A percentile compares a stretch with the other conserved stretches of the same genome.
Evolutionary conservation across 179 eudicot genomes (phyloP).

Genomic region (Carnegiea gigantea): DNA sequence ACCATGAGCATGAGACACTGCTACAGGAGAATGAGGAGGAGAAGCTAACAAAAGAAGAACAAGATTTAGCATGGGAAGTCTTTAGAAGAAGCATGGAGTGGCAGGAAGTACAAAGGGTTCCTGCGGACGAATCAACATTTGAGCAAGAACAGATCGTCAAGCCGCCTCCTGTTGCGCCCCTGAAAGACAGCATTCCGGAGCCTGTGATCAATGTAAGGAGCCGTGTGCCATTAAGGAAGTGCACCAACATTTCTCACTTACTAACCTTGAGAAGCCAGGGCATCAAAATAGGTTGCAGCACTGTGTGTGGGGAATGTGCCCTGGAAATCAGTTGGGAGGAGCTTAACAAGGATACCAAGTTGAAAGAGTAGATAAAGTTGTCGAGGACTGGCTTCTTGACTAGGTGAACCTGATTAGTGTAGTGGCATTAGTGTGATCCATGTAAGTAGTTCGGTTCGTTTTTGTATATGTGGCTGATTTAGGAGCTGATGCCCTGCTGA

Average conservation of each 20-base stretch:
- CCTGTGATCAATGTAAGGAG: slow-evolving; percentile 37
- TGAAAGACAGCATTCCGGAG: slow-evolving; percentile 10
- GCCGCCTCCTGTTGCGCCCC: slow-evolving; percentile 7
- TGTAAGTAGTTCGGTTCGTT: slow-evolving; percentile 3
- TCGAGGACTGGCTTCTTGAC: not conserved
- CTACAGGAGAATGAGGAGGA: slow-evolving; percentile 97
- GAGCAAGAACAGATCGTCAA: slow-evolving; percentile 21
- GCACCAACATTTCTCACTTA: slow-evolving; percentile 70
- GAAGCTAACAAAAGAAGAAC: slow-evolving; percentile 94
- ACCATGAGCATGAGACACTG: slow-evolving; percentile 88
- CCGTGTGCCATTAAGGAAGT: slow-evolving; percentile 43
- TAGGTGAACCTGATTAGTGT: not conserved
- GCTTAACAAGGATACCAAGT: slow-evolving; percentile 27
- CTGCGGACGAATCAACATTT: slow-evolving; percentile 32
- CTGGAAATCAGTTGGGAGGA: slow-evolving; percentile 65
- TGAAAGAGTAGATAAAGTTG: not conserved
- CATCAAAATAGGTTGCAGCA: slow-evolving; percentile 57
- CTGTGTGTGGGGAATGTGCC: slow-evolving; percentile 89
- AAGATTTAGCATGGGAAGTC: slow-evolving; percentile 98
- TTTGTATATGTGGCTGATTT: not conserved
- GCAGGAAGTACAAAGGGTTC: slow-evolving; percentile 76
- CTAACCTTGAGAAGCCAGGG: slow-evolving; percentile 73
- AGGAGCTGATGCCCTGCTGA: not conserved
- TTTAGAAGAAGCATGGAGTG: slow-evolving; percentile 63
- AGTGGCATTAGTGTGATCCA: slow-evolving; percentile 8